phyloP scores from a whole-genome alignment of 2,329 filamentous ascomycete genomes.

The Trichoderma aggressivum region DNA sequence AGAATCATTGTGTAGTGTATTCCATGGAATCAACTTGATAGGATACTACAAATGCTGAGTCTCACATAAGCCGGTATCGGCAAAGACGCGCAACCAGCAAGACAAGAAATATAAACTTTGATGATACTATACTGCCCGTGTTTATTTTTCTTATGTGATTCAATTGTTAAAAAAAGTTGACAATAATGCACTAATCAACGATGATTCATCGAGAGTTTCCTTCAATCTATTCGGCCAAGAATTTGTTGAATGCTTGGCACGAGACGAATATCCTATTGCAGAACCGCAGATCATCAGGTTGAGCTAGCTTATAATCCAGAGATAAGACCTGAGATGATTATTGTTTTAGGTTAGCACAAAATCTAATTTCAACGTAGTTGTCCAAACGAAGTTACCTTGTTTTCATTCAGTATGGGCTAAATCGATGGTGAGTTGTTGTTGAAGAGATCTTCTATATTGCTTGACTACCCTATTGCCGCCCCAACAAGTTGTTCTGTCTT shows the following conservation, averaged over 20 bases:
- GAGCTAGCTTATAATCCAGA: background rate
- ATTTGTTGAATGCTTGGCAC: background rate
- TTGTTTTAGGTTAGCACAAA: background rate
- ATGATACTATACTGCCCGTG: background rate
- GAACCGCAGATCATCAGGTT: background rate
- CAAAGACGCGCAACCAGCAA: background rate
- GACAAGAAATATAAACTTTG: background rate
- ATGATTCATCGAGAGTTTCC: background rate
- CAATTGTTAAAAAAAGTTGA: background rate
- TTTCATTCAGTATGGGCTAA: background rate
- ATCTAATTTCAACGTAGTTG: background rate
- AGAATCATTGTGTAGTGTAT: background rate
- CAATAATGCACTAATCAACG: background rate
- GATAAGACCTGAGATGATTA: background rate
- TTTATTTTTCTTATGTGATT: background rate
- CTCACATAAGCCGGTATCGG: background rate
- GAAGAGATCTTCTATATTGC: background rate
- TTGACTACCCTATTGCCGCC: background rate
- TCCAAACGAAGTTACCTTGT: background rate
- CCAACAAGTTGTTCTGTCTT: background rate
- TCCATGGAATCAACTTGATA: background rate
- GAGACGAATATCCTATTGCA: background rate
- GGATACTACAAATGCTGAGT: background rate
- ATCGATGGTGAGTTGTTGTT: background rate
- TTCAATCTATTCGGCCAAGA: background rate